Conservation (phyloP, 495 filamentous ascomycete genomes). For the Tetracladium setigerum region DNA sequence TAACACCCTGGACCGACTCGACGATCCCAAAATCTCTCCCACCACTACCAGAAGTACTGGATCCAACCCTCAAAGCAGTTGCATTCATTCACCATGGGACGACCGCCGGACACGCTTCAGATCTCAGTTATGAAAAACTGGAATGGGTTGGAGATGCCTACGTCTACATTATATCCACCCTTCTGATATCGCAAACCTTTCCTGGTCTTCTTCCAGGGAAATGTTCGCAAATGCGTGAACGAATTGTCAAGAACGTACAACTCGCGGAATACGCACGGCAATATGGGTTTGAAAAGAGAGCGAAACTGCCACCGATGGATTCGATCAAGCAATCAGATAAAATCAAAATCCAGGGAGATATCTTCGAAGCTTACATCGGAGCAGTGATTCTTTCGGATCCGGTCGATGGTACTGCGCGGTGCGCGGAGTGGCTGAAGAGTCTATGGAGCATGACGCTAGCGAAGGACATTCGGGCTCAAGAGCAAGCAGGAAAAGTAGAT, state of each 20-base stretch:
- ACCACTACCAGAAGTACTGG: slow-evolving; percentile 48
- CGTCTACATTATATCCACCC: slow-evolving; percentile 59
- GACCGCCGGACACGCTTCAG: slow-evolving; percentile 22
- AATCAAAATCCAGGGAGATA: slow-evolving; percentile 66
- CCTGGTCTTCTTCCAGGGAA: slow-evolving; percentile 48
- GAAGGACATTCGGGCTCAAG: slow-evolving; percentile 31
- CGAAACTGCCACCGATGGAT: slow-evolving; percentile 39
- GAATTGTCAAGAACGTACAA: slow-evolving; percentile 70
- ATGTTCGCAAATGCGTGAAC: slow-evolving; percentile 58
- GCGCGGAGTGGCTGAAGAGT: slow-evolving; percentile 57
- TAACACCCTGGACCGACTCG: slow-evolving; percentile 37
- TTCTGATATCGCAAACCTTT: slow-evolving; percentile 57
- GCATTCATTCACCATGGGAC: slow-evolving; percentile 62
- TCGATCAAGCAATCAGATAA: slow-evolving; percentile 36
- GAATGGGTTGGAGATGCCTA: slow-evolving; percentile 76
- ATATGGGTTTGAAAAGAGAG: slow-evolving; percentile 60
- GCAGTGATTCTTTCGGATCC: slow-evolving; percentile 62
- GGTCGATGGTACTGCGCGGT: slow-evolving; percentile 47
- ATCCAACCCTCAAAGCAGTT: slow-evolving; percentile 47
- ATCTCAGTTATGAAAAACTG: slow-evolving; percentile 56
- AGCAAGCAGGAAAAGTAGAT: slow-evolving; percentile 21
- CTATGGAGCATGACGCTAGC: slow-evolving; percentile 52
- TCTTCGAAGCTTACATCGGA: slow-evolving; percentile 85
- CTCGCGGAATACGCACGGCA: slow-evolving; percentile 47
- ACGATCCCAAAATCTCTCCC: slow-evolving; percentile 36